Base-by-base conservation (phyloP, 176 grass and related monocot species). In the Bothriochloa decipiens region DNA sequence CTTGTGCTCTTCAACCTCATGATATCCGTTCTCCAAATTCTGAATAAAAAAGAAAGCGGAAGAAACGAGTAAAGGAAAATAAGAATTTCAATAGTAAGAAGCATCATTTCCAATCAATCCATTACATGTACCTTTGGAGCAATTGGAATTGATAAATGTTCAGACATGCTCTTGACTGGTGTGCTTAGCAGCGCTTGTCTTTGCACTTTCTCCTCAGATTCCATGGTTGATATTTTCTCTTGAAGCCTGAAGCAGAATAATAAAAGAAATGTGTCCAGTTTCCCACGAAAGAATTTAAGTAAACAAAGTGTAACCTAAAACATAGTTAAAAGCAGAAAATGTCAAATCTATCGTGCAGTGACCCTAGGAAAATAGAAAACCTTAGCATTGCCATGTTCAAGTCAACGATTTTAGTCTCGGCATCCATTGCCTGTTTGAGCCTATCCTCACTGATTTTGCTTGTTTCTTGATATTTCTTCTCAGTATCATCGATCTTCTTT, bases 401-500 rank as follows among this genome's bases (percentile, higher is more conserved):
- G 61, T 99, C 83, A 76, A 84, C 79, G 72, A 99, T 89, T 87
- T 96, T 95, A 9, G 88, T 91, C 70, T 99, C 89, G 0, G 93
- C 96, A 7, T 92, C 93, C 68, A 80, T 86, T 75, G 93, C 89
- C 82, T 94, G 95, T 80, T 92, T 90, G 43, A 99, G 81, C 79
- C 96, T 89, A 73, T 99, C 96, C 62, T 99, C 93, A 20, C 93
- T 99, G 40, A 99, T 81, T 86, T 65, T 96, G 78, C 90, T 99
- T 84, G 93, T 96, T 86, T 99, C 96, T 62, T 96, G 86, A 68
- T 87, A 96, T 81, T 94, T 99, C 87, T 92, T 99, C 77, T 99
- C 96, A 68, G 93, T 76, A 69, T 99, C 91, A 68, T 88, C 93
- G 78, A 99, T 92, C 84, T 91, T 99, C 83, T 87, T 94, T 87